Percentiles rank a stretch among this genome's conserved stretches.
These are phyloP conservation scores for Hypoxylon sp. DNA, from an alignment of 2,329 filamentous ascomycete species.

Conservation along the genomic window DNA sequence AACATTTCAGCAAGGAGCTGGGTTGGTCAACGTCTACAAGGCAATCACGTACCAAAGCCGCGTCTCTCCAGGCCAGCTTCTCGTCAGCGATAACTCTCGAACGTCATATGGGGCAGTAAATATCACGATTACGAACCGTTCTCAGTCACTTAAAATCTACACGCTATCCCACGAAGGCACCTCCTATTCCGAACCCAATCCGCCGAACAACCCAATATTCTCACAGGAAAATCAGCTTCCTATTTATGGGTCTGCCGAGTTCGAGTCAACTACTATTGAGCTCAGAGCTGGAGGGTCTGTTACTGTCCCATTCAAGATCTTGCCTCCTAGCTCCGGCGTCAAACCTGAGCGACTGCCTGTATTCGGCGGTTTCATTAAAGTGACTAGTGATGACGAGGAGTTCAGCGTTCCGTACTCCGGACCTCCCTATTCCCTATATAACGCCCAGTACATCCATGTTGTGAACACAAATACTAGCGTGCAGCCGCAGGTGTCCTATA, in stretches of 20 bases:
- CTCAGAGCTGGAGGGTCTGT: slow-evolving; percentile 40
- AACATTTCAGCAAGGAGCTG: slow-evolving; percentile 55
- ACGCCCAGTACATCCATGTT: slow-evolving; percentile 36
- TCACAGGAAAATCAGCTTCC: slow-evolving; percentile 42
- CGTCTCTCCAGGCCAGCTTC: slow-evolving; percentile 48
- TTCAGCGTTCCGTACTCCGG: slow-evolving; percentile 49
- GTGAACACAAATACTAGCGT: slow-evolving; percentile 16
- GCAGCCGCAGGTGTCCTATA: slow-evolving; percentile 34
- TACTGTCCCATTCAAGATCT: slow-evolving; percentile 38
- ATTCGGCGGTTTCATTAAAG: slow-evolving; percentile 48
- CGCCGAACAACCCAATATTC: slow-evolving; percentile 35
- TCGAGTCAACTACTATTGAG: slow-evolving; percentile 41
- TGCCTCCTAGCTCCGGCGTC: slow-evolving; percentile 39
- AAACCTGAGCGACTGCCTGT: slow-evolving; percentile 45
- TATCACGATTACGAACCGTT: slow-evolving; percentile 49
- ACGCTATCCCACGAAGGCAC: slow-evolving; percentile 46
- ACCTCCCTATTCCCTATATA: slow-evolving; percentile 47
- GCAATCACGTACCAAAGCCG: slow-evolving; percentile 48
- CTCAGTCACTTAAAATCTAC: slow-evolving; percentile 43
- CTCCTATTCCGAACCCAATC: slow-evolving; percentile 46
- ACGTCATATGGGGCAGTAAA: slow-evolving; percentile 40
- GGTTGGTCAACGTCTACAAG: slow-evolving; percentile 54
- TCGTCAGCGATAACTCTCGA: slow-evolving; percentile 38
- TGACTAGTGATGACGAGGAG: slow-evolving; percentile 36
- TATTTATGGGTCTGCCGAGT: slow-evolving; percentile 45